phyloP scores from a whole-genome alignment of 306 rosid genomes.

The Cicer chorassanicum region DNA sequence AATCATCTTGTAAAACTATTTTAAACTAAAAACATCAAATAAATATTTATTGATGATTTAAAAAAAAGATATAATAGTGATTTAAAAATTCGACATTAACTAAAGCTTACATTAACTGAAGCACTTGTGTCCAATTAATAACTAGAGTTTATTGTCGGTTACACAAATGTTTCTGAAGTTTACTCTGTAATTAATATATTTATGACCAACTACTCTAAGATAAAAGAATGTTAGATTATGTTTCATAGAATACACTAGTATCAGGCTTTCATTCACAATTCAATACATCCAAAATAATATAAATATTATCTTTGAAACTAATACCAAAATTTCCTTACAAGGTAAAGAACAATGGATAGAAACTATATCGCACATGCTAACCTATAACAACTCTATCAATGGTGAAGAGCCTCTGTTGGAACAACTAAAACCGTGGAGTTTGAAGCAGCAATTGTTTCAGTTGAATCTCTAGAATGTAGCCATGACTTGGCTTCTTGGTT shows the following conservation, averaged over 20 bases:
- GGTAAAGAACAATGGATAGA: not conserved
- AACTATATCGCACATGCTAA: slow-evolving; percentile 31
- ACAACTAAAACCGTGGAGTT: slow-evolving; percentile 3
- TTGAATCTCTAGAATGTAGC: slow-evolving; percentile 69
- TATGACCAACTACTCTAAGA: not conserved
- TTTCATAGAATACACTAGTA: not conserved
- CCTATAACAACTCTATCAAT: slow-evolving; percentile 35
- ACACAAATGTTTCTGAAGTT: no score
- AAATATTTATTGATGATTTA: no score
- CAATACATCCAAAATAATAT: slow-evolving; percentile 1
- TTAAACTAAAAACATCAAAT: no score
- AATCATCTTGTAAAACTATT: no score
- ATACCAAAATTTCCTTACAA: not conserved
- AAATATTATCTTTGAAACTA: slow-evolving; percentile 20
- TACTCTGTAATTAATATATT: no score
- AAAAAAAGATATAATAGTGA: no score
- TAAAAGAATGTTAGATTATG: not conserved
- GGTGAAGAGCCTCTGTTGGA: slow-evolving; percentile 25
- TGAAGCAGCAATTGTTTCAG: slow-evolving; percentile 49
- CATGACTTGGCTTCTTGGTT: slow-evolving; percentile 71
- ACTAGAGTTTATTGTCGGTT: no score
- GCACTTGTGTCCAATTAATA: no score
- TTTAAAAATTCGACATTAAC: no score
- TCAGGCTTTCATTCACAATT: slow-evolving; percentile 6
- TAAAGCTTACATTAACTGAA: no score